These are phyloP conservation scores for Truncatella angustata DNA, from an alignment of 2,329 filamentous ascomycete species.

Conservation along the genomic window DNA sequence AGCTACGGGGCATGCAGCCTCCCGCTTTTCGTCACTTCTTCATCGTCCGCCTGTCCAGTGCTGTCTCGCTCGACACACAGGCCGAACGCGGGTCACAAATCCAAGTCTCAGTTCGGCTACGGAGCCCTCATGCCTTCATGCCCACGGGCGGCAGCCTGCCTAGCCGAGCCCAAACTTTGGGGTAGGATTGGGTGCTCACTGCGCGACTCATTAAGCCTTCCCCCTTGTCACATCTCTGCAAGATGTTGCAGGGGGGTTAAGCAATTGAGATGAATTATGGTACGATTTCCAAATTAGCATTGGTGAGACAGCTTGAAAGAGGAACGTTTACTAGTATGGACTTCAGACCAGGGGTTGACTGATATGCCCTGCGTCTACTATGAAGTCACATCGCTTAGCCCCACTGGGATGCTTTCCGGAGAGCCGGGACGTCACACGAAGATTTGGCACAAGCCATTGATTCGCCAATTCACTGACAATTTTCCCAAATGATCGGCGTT, in stretches of 20 bases:
- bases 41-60: too few relatives aligned
- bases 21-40: too few relatives aligned
- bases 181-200: not conserved
- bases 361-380: not conserved
- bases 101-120: not conserved
- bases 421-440: not conserved
- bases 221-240: not conserved
- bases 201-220: not conserved
- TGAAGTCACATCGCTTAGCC: not conserved
- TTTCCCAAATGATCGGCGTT: not conserved
- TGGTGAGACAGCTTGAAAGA: too few relatives aligned
- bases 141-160: not conserved
- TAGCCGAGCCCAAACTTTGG: not conserved
- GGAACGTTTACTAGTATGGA: not conserved
- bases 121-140: not conserved
- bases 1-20: too few relatives aligned
- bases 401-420: not conserved
- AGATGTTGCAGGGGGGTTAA: not conserved
- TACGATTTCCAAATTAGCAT: not conserved
- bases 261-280: not conserved
- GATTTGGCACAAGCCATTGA: not conserved
- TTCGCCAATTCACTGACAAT: not conserved
- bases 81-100: not conserved
- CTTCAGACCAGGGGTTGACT: not conserved
- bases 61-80: not conserved